Base-by-base conservation (phyloP, 805 yeast genomes). In the Ogataea glucozyma region DNA sequence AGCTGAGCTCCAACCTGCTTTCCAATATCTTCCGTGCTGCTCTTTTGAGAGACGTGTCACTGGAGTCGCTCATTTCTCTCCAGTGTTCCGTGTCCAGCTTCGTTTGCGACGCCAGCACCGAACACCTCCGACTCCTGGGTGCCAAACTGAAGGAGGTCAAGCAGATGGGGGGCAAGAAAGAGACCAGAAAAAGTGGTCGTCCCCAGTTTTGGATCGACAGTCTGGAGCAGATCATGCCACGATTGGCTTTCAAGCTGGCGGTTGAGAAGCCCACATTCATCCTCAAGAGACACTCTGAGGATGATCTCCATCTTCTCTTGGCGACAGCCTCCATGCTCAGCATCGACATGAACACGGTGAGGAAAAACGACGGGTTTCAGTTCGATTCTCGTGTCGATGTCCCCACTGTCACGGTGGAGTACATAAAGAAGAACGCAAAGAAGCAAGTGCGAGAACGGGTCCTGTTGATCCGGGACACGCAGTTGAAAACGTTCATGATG, bases 21-120 rank as follows among this genome's bases (percentile, higher is more conserved):
- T 41, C 49, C 21, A 53, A 51, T 30, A 3, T 56, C 3, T 29
- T 54, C 2, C 41, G 51, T 18, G 29, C 51, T 9, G 44, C 51
- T 16, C 36, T 33, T 11, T 22, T 48, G 7, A 42, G 54, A 32
- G 42, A 49, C 23, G 47, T 54, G 6, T 41, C 49, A 1, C 51
- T 64, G 4, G 56, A 62, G 23, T 67, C 76, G 0, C 55, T 70
- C 18, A 43, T 65, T 2, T 62, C 62, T 5, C 35, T 72, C 2
- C 62, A 67, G 12, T 68, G 70, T 17, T 72, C 70, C 38, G 33
- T 73, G 2, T 63, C 77, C 2, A 73, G 73, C 1, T 68, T 76
- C 14, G 63, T 69, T 1, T 29, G 73, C n/a, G 80, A 75, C 48
- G 51, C 72, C 18, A 68, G 73, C 22, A 61, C 71, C 4, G 61